phyloP scores from a whole-genome alignment of 2,329 filamentous ascomycete species.

The Septoria linicola region DNA sequence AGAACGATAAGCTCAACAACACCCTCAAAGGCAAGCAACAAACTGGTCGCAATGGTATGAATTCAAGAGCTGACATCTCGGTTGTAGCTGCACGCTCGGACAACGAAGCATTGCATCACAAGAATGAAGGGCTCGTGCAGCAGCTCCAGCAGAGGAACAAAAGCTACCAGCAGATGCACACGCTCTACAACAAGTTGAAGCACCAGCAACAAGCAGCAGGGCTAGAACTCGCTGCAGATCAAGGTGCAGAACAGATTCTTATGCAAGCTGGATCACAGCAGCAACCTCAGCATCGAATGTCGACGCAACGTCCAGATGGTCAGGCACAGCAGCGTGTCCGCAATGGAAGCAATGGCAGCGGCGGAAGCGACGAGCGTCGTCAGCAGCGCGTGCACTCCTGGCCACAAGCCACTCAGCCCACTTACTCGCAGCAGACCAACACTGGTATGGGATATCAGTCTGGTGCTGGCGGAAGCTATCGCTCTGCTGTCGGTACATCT shows the following conservation, averaged over 20 bases:
- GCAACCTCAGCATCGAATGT: neutral
- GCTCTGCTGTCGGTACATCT: slow-evolving; percentile 3
- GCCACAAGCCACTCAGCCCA: slow-evolving; percentile 9
- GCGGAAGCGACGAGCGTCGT: slow-evolving; percentile 11
- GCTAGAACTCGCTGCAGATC: slow-evolving; percentile 56
- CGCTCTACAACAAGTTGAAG: slow-evolving; percentile 55
- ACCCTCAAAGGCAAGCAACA: neutral
- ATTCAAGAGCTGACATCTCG: neutral
- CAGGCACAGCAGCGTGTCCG: slow-evolving; percentile 8
- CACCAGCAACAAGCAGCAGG: slow-evolving; percentile 54
- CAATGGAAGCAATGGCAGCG: slow-evolving; percentile 13
- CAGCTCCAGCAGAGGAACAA: slow-evolving; percentile 20
- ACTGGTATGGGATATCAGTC: neutral
- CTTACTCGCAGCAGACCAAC: slow-evolving; percentile 1
- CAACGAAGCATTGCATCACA: slow-evolving; percentile 9
- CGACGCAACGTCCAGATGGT: slow-evolving; percentile 1
- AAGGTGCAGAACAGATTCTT: slow-evolving; percentile 51
- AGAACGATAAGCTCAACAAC: slow-evolving; percentile 55
- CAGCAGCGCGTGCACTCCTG: slow-evolving; percentile 14
- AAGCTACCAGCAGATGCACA: slow-evolving; percentile 1
- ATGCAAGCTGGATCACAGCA: slow-evolving; percentile 28
- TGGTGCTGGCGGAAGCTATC: slow-evolving; percentile 4
- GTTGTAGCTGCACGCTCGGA: slow-evolving; percentile 16
- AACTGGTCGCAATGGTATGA: neutral
- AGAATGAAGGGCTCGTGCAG: slow-evolving; percentile 10